Evolutionary conservation across 257 asterid species (phyloP), one percentile per base, ranked within the genome.

Genomic region (Solanum paucissectum): DNA sequence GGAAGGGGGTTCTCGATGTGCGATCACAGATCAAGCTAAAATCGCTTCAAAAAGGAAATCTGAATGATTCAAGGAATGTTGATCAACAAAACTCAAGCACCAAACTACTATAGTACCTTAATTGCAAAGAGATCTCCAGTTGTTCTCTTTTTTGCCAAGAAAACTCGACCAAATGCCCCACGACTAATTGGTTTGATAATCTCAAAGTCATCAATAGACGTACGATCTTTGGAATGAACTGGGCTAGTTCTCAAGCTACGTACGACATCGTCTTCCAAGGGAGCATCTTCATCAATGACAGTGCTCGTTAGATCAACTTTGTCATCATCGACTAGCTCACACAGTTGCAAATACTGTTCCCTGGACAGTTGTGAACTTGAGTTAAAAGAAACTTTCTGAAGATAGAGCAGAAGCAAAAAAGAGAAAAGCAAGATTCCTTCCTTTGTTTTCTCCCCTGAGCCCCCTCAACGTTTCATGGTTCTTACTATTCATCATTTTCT

Each of bases 201-300:
- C 94, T 96, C 99, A 84, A 97, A 97, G 92, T 96, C 98, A 91
- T 97, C 99, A 86, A 97, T 97, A 9, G 99, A 94, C 84, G 99
- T 97, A 49, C 99, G 99, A 86, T 97, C 99, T 91, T 92, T 91
- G 86, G 98, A 86, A 94, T 97, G 99, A 49, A 94, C 88, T 1
- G 99, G 99, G 93, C 99, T 97, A 89, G 98, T 96, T 89, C 99
- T 92, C 89, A 97, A 93, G 94, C 99, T 97, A 64, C 98, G 99
- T 58, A 96, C 92, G 69, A 95, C 99, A 90, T 97, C 99, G 87
- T 97, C 99, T 91, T 97, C 99, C 89, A 97, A 87, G 64, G 99
- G 98, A 89, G 98, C 95, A 93, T 97, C 99, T 95, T 97, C 99
- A 87, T 97, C 99, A 89, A 97, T 95, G 83, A 97, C 98, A 13